Evolutionary conservation across 2,329 filamentous ascomycete species (phyloP), one percentile per base, ranked within the genome.

Genomic region (Aspergillus arachidicola): DNA sequence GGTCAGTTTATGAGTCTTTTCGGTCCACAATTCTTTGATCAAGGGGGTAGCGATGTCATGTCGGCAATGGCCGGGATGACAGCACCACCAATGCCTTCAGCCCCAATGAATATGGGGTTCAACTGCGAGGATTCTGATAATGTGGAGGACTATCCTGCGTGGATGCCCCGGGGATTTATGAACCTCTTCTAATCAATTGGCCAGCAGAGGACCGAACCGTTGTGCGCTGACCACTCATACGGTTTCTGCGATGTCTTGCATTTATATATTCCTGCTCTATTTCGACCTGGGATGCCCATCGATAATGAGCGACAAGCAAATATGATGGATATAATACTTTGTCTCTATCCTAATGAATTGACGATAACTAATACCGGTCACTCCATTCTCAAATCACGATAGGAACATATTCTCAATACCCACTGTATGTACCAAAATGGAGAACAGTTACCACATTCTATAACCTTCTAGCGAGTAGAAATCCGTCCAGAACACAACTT

Each of bases 1-100:
- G 65, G 67, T 10, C 71, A 74, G 14, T 64, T 73, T 43, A 69
- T 73, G 46, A 59, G 65, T 7, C 64, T 76, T 19, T 70, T 74
- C 32, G 65, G 67, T 1, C 59, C 30, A n/a, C 56, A 58, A 48
- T 43, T 26, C 28, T 36, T 43, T 28, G 28, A n/a, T 51, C 34
- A 14, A 19, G 32, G 41, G 32, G 19, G 19, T 36, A 23, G 30
- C 9, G 38, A 38, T 45, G n/a, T 11, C 16, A 51, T 54, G 43
- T 16, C 54, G 30, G 28, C 53, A 21, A 41, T 54, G 43, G 23
- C 51, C 10, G 28, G 41, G n/a, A 50, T 56, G 21, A 23, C 46
- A 16, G 32, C 55, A 32, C 28, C 57, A 32, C 28, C 48, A 7
- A 46, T 58, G 21, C 46, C 54, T 19, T 50, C 36, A 12, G 46